A percentile compares a stretch with the other conserved stretches of the same genome.
Conservation (phyloP, 2,329 filamentous ascomycete genomes). For the Calonectria hongkongensis region DNA sequence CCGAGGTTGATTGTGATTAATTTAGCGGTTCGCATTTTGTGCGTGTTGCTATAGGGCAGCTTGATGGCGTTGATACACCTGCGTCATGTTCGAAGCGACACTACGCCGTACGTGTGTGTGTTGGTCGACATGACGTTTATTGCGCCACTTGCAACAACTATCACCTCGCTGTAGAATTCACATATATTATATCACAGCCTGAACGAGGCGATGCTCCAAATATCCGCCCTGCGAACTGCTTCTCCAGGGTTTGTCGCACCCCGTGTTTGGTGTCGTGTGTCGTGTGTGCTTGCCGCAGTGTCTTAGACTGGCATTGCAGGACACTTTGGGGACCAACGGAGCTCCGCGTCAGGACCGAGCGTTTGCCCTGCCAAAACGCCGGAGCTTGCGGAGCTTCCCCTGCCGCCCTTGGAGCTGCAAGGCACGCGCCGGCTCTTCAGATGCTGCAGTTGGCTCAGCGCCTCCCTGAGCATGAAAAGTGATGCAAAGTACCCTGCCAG, state of each 20-base stretch:
- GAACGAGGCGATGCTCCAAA: neutral
- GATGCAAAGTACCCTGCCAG: slow-evolving; percentile 4
- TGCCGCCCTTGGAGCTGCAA: slow-evolving; percentile 25
- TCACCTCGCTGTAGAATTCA: neutral
- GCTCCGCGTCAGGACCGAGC: slow-evolving; percentile 23
- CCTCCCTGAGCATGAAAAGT: neutral
- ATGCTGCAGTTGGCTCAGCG: slow-evolving; percentile 18
- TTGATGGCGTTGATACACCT: neutral
- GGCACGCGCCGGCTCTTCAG: slow-evolving; percentile 34
- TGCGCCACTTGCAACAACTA: neutral
- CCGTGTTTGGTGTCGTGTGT: neutral
- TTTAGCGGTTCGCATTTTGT: neutral
- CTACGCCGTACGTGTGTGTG: neutral
- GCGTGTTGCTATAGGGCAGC: neutral
- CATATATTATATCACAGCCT: neutral
- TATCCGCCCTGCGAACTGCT: neutral
- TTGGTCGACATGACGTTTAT: neutral
- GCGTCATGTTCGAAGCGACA: neutral
- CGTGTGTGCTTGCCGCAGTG: slow-evolving; percentile 11
- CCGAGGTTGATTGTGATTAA: neutral
- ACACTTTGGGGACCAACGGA: slow-evolving; percentile 25
- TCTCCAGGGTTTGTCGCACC: neutral
- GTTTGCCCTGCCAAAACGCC: slow-evolving; percentile 6
- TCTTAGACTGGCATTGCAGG: slow-evolving; percentile 15
- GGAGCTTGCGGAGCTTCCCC: slow-evolving; percentile 25